Conservation (phyloP, 306 rosid genomes). For the Morella rubra region DNA sequence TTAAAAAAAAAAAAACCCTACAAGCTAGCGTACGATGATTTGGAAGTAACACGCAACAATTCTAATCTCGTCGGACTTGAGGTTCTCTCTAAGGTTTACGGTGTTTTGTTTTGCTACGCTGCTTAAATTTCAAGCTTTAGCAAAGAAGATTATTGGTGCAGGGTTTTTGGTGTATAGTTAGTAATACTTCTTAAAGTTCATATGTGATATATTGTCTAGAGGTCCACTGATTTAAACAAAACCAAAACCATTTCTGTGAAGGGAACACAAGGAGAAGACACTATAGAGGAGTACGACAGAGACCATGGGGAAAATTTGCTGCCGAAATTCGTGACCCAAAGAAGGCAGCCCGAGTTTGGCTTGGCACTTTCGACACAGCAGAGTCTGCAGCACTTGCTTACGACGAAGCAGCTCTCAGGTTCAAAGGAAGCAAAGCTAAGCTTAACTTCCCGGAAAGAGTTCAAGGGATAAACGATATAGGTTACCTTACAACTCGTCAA, state of each 20-base stretch:
- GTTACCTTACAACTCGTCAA: conserved; percentile 35
- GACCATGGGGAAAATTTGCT: conserved; percentile 97
- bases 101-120: not conserved
- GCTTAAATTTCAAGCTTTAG: not conserved
- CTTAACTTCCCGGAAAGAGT: conserved; percentile 86
- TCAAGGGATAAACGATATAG: conserved; percentile 37
- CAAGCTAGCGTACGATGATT: no score
- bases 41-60: no score
- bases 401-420: conserved; percentile 78
- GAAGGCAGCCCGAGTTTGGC: conserved; percentile 85
- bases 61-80: not conserved
- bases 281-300: conserved; percentile 88
- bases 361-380: conserved; percentile 80
- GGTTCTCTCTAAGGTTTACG: not conserved
- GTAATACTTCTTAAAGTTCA: not conserved
- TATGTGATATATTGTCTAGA: no score
- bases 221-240: not conserved
- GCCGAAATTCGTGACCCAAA: conserved; percentile 89
- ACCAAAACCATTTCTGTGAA: conserved; percentile 11
- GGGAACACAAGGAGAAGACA: conserved; percentile 52
- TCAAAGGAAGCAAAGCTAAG: conserved; percentile 95
- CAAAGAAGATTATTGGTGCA: not conserved
- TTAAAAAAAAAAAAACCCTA: no score
- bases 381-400: conserved; percentile 86
- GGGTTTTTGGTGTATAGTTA: not conserved